A percentile compares a stretch with the other conserved stretches of the same genome.
phyloP scores from a whole-genome alignment of 768 basidiomycete species.

The Kondoa subrosea region DNA sequence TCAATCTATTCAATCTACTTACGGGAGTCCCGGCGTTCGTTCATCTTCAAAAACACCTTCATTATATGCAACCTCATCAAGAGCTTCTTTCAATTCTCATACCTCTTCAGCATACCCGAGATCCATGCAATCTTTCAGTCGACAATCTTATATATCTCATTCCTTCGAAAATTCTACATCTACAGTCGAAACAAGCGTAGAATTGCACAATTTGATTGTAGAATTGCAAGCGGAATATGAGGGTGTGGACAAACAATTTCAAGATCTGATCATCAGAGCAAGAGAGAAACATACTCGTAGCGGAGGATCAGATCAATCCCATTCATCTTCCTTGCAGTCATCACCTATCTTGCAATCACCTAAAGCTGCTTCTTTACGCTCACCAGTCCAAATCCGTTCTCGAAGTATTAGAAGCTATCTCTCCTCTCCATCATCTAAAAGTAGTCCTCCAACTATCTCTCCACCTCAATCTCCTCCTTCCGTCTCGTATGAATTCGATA shows the following conservation, averaged over 20 bases:
- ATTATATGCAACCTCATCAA: neutral
- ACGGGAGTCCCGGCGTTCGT: neutral
- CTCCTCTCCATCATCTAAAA: neutral
- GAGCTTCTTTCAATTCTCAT: neutral
- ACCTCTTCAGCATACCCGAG: neutral
- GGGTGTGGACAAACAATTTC: neutral
- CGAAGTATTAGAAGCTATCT: neutral
- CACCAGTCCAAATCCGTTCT: neutral
- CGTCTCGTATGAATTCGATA: neutral
- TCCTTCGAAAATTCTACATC: neutral
- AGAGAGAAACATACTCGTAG: neutral
- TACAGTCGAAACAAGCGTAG: neutral
- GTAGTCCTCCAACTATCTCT: neutral
- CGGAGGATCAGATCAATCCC: neutral
- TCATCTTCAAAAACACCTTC: neutral
- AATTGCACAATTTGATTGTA: neutral
- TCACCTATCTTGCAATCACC: neutral
- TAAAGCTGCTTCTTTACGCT: neutral
- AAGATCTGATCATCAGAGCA: neutral
- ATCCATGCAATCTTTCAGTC: neutral
- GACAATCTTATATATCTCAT: neutral
- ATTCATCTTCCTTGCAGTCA: neutral
- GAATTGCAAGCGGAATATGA: neutral
- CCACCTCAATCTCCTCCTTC: neutral
- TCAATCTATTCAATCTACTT: neutral